Base-by-base conservation (phyloP, 495 filamentous ascomycete genomes). In the Cercophora scortea region DNA sequence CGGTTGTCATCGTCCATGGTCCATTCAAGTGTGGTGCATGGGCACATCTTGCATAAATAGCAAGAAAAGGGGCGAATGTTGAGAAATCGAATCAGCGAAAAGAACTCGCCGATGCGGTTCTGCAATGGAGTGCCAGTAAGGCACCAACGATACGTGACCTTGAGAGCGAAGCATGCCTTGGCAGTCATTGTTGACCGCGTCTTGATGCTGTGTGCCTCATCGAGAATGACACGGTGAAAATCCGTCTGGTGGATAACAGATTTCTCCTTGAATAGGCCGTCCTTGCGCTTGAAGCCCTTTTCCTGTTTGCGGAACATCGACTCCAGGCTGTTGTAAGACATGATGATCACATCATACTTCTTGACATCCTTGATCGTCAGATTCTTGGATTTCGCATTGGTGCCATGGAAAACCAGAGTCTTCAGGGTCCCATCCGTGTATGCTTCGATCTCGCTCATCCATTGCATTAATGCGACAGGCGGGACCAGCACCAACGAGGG, bases 161-260 rank as follows among this genome's bases (percentile, higher is more conserved):
- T 82, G 44, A 97, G 72, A 1, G 92, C 90, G 66, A 95, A 95
- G 67, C 91, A 95, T 17, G 90, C 90, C 61, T 87, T 90, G n/a
- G 91, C 90, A 42, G 90, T 90, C 68, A 88, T 84, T n/a, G 88
- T 91, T 10, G 79, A 85, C 34, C 89, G 82, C 58, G 83, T 82
- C 78, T 97, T 97, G 72, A 98, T 96, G 64, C 84, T 91, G 68
- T 98, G 93, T 6, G 92, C 93, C 68, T 98, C 93, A 54, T 98
- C 93, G 4, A 98, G 82, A 53, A 98, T 90, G 53, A 95, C 78
- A 25, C 93, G 87, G 65, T 97, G 91, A 50, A 89, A 98, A 4
- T 85, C 66, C 34, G 95, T 86, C 46, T 84, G 79, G 65, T 98
- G 93, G 16, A 98, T 88, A 35, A 85, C 72, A 58, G 90, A 95